Conservation (phyloP, 352 stramenopile genomes). For the Globisporangium middletonii region DNA sequence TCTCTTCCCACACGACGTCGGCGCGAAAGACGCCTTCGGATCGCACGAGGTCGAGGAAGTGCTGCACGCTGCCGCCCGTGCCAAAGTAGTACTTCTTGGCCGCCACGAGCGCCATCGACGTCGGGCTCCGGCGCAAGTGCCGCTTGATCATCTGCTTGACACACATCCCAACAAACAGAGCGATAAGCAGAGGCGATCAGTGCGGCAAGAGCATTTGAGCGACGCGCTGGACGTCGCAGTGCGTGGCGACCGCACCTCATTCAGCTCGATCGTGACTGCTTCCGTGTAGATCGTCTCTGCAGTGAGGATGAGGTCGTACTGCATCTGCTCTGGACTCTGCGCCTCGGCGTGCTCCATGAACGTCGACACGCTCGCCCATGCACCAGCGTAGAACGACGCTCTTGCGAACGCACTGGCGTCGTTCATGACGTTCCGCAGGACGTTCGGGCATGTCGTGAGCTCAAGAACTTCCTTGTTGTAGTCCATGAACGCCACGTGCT, state of each 20-base stretch:
- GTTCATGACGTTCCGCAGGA: conserved; percentile 35
- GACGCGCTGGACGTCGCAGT: background rate
- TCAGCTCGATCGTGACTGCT: conserved; percentile 55
- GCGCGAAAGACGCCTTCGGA: conserved; percentile 42
- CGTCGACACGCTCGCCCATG: conserved; percentile 54
- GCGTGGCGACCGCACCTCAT: conserved; percentile 32
- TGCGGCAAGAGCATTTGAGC: conserved; percentile 2
- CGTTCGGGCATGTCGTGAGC: conserved; percentile 79
- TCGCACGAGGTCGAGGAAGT: conserved; percentile 62
- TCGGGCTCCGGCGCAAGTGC: conserved; percentile 38
- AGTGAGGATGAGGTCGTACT: conserved; percentile 76
- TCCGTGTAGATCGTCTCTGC: conserved; percentile 87
- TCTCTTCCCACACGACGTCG: conserved; percentile 62
- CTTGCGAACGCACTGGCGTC: conserved; percentile 22
- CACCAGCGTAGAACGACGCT: conserved; percentile 72
- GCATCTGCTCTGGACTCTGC: conserved; percentile 22
- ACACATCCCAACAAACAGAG: background rate
- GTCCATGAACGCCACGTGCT: conserved; percentile 72
- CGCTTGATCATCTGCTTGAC: conserved; percentile 59
- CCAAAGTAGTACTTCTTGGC: conserved; percentile 89
- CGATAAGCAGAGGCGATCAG: background rate
- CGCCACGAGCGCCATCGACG: conserved; percentile 55
- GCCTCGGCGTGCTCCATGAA: conserved; percentile 40
- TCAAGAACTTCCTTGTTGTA: conserved; percentile 88
- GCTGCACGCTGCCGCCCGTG: conserved; percentile 80